A percentile compares a stretch with the other conserved stretches of the same genome.
phyloP scores from a whole-genome alignment of 495 filamentous ascomycete species.

The Cryomyces minteri region DNA sequence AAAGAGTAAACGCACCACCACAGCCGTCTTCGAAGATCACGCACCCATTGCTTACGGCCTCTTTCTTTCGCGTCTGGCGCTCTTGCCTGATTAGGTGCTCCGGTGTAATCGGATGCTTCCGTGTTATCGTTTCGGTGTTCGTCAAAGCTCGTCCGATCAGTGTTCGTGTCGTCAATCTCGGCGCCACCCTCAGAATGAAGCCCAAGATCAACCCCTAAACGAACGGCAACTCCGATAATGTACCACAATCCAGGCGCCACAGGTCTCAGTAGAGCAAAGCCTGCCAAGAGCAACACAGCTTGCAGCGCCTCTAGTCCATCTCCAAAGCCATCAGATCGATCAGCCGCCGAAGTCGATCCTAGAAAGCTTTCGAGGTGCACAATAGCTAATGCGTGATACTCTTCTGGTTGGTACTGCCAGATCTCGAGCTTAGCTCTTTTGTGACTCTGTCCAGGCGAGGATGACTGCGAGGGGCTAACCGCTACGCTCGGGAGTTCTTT shows the following conservation, averaged over 20 bases:
- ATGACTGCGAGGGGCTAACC: slow-evolving; percentile 19
- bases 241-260: slow-evolving; percentile 94
- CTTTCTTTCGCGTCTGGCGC: slow-evolving; percentile 33
- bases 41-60: slow-evolving; percentile 67
- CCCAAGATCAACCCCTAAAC: slow-evolving; percentile 78
- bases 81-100: not conserved
- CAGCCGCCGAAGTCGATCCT: slow-evolving; percentile 38
- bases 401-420: slow-evolving; percentile 72
- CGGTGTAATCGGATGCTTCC: slow-evolving; percentile 1
- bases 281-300: slow-evolving; percentile 73
- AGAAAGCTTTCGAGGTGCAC: slow-evolving; percentile 80
- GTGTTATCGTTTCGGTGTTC: not conserved
- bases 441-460: slow-evolving; percentile 19
- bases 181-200: slow-evolving; percentile 84
- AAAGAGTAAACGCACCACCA: slow-evolving; percentile 98
- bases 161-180: slow-evolving; percentile 32
- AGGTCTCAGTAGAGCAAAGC: slow-evolving; percentile 77
- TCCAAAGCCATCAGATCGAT: slow-evolving; percentile 40
- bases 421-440: slow-evolving; percentile 34
- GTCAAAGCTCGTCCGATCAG: slow-evolving; percentile 8
- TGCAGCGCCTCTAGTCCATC: slow-evolving; percentile 83
- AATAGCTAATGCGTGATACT: slow-evolving; percentile 90
- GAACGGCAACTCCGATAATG: slow-evolving; percentile 82
- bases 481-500: not conserved
- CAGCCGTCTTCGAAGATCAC: slow-evolving; percentile 69